Conservation (phyloP, 306 rosid species). For the Lablab purpureus region DNA sequence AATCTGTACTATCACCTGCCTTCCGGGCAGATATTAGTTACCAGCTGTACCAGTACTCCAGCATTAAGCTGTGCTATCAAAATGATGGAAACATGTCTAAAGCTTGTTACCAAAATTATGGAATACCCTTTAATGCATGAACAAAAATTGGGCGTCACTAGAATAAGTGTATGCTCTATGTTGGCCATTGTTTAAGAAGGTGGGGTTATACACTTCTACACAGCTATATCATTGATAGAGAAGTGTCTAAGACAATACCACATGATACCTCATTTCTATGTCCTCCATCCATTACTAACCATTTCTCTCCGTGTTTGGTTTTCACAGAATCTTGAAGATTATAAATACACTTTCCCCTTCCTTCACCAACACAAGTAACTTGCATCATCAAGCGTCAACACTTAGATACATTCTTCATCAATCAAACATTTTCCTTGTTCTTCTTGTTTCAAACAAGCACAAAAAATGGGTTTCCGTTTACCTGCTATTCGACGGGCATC, state of each 20-base stretch:
- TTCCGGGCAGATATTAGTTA: too few relatives aligned
- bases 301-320: too few relatives aligned
- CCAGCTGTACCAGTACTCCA: not conserved
- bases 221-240: not conserved
- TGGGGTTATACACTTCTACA: not conserved
- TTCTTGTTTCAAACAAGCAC: not conserved
- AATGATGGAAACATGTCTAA: constrained; percentile 3
- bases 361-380: not conserved
- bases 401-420: not conserved
- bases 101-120: constrained; percentile 30
- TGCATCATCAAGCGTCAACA: not conserved
- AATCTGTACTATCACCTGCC: too few relatives aligned
- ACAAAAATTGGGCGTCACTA: not conserved
- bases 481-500: not conserved
- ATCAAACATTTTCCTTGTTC: not conserved
- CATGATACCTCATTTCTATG: not conserved
- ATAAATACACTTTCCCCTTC: not conserved
- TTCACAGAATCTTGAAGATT: not conserved
- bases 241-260: not conserved
- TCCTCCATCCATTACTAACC: not conserved
- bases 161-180: not conserved
- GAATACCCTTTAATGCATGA: not conserved
- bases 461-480: not conserved
- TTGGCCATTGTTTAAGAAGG: constrained; percentile 9
- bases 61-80: not conserved